Conservation (phyloP, 192 early-diverging fungal species). For the Geranomyces michiganensis region DNA sequence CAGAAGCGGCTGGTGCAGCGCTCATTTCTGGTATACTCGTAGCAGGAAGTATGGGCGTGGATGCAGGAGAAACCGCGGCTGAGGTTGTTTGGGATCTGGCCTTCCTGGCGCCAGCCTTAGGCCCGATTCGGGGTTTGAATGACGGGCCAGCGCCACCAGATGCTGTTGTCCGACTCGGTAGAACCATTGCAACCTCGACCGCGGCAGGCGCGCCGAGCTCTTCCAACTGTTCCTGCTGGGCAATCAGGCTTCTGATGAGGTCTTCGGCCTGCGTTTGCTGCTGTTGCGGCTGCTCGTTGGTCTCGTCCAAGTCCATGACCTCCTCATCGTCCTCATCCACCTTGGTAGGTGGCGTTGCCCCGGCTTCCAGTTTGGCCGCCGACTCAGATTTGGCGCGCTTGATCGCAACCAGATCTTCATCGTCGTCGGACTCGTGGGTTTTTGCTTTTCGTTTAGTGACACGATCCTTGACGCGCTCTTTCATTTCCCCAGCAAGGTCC, state of each 20-base stretch:
- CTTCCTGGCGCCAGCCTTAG: neutral
- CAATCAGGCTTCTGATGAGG: neutral
- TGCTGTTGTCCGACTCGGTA: neutral
- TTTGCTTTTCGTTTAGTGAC: constrained; percentile 25
- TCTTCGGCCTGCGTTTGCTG: neutral
- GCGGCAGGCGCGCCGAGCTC: constrained; percentile 13
- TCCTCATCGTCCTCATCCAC: constrained; percentile 22
- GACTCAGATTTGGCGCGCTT: constrained; percentile 7
- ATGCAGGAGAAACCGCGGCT: neutral
- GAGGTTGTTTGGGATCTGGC: neutral
- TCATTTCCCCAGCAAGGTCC: constrained; percentile 26
- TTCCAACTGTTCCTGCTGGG: neutral
- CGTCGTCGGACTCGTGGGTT: constrained; percentile 13
- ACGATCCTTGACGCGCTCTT: constrained; percentile 23
- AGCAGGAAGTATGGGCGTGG: neutral
- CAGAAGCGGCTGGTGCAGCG: neutral
- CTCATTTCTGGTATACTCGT: neutral
- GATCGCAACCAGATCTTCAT: constrained; percentile 8
- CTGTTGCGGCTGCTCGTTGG: neutral
- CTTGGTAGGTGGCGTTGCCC: neutral
- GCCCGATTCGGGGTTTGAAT: constrained; percentile 15
- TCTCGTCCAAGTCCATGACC: constrained; percentile 1
- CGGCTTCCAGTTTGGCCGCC: neutral
- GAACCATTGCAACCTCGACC: constrained; percentile 1
- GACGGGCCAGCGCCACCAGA: neutral